Conservation (phyloP, 1,284 basidiomycete genomes). For the Caloboletus firmus region DNA sequence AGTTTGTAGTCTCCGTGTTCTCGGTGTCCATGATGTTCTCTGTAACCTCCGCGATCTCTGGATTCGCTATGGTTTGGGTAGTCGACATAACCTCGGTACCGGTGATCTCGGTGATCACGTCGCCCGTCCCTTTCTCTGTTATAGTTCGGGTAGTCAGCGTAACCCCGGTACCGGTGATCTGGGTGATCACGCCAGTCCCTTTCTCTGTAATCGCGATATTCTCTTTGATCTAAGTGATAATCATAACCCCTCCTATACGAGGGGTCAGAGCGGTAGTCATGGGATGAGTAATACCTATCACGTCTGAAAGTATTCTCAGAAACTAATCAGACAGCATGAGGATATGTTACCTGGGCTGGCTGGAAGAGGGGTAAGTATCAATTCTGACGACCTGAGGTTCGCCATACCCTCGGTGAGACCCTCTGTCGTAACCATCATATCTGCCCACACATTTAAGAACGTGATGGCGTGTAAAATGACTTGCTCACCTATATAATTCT, state of each 20-base stretch:
- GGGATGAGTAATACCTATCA: conserved; percentile 29
- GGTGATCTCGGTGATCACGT: conserved; percentile 27
- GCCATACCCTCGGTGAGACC: conserved; percentile 24
- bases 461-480: background rate
- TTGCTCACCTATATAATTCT: conserved; percentile 46
- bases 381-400: conserved; percentile 32
- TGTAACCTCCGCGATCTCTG: conserved; percentile 16
- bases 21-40: conserved; percentile 18
- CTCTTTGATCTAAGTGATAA: conserved; percentile 23
- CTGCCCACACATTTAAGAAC: conserved; percentile 18
- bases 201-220: conserved; percentile 24
- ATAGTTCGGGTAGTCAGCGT: conserved; percentile 21
- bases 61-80: conserved; percentile 21
- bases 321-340: background rate
- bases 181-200: conserved; percentile 20
- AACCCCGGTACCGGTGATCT: conserved; percentile 27
- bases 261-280: conserved; percentile 26
- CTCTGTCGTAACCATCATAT: conserved; percentile 30
- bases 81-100: conserved; percentile 23
- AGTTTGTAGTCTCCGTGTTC: conserved; percentile 25
- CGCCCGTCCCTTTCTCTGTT: conserved; percentile 19
- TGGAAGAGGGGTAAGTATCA: conserved; percentile 25
- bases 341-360: conserved; percentile 21
- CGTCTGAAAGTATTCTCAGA: conserved; percentile 18
- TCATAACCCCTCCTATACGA: conserved; percentile 27